Base-by-base conservation (phyloP, 2,329 filamentous ascomycete species). In the Colletotrichum sp. region DNA sequence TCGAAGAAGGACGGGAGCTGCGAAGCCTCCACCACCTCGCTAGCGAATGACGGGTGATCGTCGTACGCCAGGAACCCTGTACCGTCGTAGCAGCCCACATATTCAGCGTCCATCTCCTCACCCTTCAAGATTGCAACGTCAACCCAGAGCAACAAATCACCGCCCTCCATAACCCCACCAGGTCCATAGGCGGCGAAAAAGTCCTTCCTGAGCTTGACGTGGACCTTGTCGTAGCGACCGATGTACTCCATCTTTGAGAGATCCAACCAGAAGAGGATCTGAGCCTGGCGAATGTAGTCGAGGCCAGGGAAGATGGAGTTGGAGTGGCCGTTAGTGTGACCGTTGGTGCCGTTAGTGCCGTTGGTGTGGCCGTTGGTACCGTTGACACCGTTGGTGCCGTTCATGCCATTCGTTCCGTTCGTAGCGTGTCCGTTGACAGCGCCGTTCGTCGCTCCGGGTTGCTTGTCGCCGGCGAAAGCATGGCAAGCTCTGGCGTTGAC, bases 181-280 rank as follows among this genome's bases (percentile, higher is more conserved):
- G 72, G 72, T 13, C 72, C 72, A 21, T 75, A 75, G 24, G 72
- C 61, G 6, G 32, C 55, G 12, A 75, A 72, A n/a, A 75, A 75
- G 68, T 72, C 72, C 18, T 61, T 65, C 55, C 72, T 75, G 18
- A 75, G 72, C 63, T 75, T 75, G 36, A 75, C 68, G 36, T 75
- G 68, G 36, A 75, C 68, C 68, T 75, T 75, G 38, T 75, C 72
- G 32, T 43, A 61, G 24, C 72, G 24, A 18, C 72, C 72, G 8
- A 75, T 72, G 55, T 75, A 61, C 69, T 75, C 72, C 72, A 72
- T 75, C 32, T 75, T 75, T 18, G 72, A 75, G 8, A 75, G 72
- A 30, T 75, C 72, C 24, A 75, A 26, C 72, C 72, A 75, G 52
- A 75, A 75, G 8, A 75, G 68, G 6, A 75, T 16, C 55, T 75